phyloP scores from a whole-genome alignment of 2,329 filamentous ascomycete genomes.

The Fonsecaea pugnacius region DNA sequence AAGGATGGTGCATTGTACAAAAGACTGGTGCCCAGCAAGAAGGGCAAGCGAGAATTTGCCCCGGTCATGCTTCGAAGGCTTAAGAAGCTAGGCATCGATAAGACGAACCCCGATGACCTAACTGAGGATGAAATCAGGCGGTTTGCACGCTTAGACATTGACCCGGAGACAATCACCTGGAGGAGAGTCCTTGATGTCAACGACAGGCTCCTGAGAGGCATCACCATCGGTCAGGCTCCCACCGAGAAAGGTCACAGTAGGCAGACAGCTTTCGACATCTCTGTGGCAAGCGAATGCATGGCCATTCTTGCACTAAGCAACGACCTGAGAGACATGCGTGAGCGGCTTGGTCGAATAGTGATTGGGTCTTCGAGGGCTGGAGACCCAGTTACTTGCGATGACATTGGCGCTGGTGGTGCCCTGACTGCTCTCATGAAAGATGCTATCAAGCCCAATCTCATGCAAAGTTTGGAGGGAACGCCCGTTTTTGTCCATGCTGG shows the following conservation, averaged over 20 bases:
- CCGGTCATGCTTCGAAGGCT: slow-evolving; percentile 91
- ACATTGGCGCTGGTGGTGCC: slow-evolving; percentile 89
- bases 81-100: slow-evolving; percentile 93
- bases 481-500: slow-evolving; percentile 97
- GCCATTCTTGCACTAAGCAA: slow-evolving; percentile 94
- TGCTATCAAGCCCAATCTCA: slow-evolving; percentile 97
- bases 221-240: slow-evolving; percentile 83
- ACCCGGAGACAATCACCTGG: slow-evolving; percentile 97
- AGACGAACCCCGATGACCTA: slow-evolving; percentile 88
- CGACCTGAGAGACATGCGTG: slow-evolving; percentile 82
- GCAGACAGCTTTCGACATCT: slow-evolving; percentile 95
- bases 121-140: slow-evolving; percentile 84
- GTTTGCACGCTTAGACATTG: slow-evolving; percentile 94
- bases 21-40: slow-evolving; percentile 85
- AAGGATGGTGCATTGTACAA: slow-evolving; percentile 87
- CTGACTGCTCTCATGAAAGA: slow-evolving; percentile 95
- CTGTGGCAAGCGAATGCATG: slow-evolving; percentile 97
- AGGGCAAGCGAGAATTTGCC: slow-evolving; percentile 82
- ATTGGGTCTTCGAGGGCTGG: slow-evolving; percentile 83
- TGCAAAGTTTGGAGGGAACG: slow-evolving; percentile 97
- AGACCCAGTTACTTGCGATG: slow-evolving; percentile 93
- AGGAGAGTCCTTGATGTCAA: slow-evolving; percentile 95
- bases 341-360: slow-evolving; percentile 93
- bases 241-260: slow-evolving; percentile 89
- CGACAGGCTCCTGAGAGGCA: slow-evolving; percentile 85